Conservation (phyloP, 306 rosid species). For the Elaeagnus macrophylla region DNA sequence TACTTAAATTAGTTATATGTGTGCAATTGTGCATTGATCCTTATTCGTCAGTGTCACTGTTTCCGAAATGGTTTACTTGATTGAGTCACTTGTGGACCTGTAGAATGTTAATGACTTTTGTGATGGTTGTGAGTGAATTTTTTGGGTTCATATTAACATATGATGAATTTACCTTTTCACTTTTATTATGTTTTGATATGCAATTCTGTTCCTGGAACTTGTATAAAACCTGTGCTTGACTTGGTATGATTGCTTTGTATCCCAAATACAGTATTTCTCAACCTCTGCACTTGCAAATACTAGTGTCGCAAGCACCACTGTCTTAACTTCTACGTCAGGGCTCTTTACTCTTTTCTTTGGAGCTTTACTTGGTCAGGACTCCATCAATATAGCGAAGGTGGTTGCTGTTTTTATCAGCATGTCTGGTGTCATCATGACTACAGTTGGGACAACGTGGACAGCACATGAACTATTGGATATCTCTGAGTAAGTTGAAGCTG, state of each 20-base stretch:
- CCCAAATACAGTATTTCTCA: conserved; percentile 56
- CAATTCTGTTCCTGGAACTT: conserved; percentile 5
- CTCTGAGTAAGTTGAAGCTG: conserved; percentile 41
- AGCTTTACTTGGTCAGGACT: conserved; percentile 54
- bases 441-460: conserved; percentile 59
- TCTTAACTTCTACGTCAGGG: conserved; percentile 56
- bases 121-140: too few species aligned
- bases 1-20: not conserved
- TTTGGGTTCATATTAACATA: not conserved
- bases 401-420: conserved; percentile 54
- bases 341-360: conserved; percentile 67
- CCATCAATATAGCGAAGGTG: conserved; percentile 42
- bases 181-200: not conserved
- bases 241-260: conserved; percentile 11
- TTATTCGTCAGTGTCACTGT: too few species aligned
- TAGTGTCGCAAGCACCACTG: conserved; percentile 62
- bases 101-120: too few species aligned
- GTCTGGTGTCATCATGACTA: conserved; percentile 62
- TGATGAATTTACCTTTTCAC: not conserved
- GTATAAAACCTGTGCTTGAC: not conserved
- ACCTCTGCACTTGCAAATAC: conserved; percentile 65
- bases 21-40: not conserved
- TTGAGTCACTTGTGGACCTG: too few species aligned
- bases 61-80: too few species aligned
- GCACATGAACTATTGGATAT: conserved; percentile 30